These are phyloP conservation scores for Ochetophila trinervis DNA, from an alignment of 306 rosid genomes.

Conservation along the genomic window DNA sequence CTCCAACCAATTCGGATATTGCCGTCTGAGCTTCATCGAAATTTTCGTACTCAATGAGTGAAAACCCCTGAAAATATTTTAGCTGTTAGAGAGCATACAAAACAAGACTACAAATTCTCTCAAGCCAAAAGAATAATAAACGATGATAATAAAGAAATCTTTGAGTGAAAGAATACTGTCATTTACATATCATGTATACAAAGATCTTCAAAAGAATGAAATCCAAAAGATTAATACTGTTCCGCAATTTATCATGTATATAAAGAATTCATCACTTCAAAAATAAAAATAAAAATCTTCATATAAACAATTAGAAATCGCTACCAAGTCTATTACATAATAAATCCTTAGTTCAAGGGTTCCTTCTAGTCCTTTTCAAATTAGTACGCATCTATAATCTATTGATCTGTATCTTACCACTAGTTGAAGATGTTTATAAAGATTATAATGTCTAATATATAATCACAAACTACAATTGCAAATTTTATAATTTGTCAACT, in stretches of 20 bases:
- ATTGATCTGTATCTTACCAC: background rate
- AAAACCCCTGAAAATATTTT: slow-evolving; percentile 26
- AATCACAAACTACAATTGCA: too few relatives aligned
- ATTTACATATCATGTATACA: too few relatives aligned
- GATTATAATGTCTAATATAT: background rate
- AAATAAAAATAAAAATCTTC: too few relatives aligned
- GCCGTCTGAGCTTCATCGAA: slow-evolving; percentile 58
- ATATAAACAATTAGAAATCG: too few relatives aligned
- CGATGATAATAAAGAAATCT: background rate
- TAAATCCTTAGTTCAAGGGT: background rate
- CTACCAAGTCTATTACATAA: background rate
- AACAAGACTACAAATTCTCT: background rate
- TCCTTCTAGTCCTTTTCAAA: background rate
- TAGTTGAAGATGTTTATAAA: background rate
- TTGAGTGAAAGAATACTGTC: too few relatives aligned
- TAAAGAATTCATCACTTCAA: too few relatives aligned
- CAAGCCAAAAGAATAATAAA: background rate
- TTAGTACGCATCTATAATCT: background rate
- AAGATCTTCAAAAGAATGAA: too few relatives aligned
- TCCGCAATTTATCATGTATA: too few relatives aligned
- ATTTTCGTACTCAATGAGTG: slow-evolving; percentile 33
- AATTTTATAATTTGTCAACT: too few relatives aligned
- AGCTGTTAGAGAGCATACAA: background rate
- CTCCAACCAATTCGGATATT: slow-evolving; percentile 61
- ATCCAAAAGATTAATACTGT: too few relatives aligned